Evolutionary conservation across 192 early-diverging fungal species (phyloP).

Genomic region (Bifiguratus adelaidae): DNA sequence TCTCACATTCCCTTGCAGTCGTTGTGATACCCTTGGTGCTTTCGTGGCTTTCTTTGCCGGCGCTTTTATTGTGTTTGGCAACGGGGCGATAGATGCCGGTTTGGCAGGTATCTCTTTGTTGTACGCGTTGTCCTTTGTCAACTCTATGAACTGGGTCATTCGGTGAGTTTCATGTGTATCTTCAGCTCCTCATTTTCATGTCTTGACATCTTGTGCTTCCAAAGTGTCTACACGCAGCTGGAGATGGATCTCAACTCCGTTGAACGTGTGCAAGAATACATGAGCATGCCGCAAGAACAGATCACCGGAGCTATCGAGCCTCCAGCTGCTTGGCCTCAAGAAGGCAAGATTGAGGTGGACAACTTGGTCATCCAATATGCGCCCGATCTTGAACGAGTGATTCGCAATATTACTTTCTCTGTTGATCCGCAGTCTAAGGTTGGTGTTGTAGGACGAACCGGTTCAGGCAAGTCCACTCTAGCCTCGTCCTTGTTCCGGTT

Average conservation of each 20-base stretch:
- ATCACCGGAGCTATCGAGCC: conserved; percentile 21
- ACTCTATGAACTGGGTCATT: conserved; percentile 60
- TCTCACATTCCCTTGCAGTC: conserved; percentile 47
- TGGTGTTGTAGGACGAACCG: conserved; percentile 70
- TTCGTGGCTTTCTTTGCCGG: conserved; percentile 57
- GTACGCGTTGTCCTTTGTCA: conserved; percentile 65
- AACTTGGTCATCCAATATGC: conserved; percentile 61
- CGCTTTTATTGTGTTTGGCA: conserved; percentile 43
- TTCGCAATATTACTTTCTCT: conserved; percentile 51
- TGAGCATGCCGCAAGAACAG: conserved; percentile 56
- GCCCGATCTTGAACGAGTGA: conserved; percentile 49
- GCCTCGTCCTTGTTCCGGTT: conserved; percentile 46
- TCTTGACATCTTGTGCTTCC: not conserved
- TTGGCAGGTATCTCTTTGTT: conserved; percentile 76
- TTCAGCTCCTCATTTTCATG: not conserved
- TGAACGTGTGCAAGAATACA: conserved; percentile 70
- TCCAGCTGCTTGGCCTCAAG: conserved; percentile 44
- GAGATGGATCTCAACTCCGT: conserved; percentile 74
- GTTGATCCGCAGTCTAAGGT: conserved; percentile 52
- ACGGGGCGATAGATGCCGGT: conserved; percentile 52
- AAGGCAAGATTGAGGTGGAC: conserved; percentile 49
- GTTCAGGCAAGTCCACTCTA: conserved; percentile 54
- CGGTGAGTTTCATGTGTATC: conserved; percentile 6
- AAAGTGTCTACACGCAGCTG: conserved; percentile 43
- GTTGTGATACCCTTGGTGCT: conserved; percentile 59